phyloP scores from a whole-genome alignment of 2,329 filamentous ascomycete species.

The Penicillium paneum region DNA sequence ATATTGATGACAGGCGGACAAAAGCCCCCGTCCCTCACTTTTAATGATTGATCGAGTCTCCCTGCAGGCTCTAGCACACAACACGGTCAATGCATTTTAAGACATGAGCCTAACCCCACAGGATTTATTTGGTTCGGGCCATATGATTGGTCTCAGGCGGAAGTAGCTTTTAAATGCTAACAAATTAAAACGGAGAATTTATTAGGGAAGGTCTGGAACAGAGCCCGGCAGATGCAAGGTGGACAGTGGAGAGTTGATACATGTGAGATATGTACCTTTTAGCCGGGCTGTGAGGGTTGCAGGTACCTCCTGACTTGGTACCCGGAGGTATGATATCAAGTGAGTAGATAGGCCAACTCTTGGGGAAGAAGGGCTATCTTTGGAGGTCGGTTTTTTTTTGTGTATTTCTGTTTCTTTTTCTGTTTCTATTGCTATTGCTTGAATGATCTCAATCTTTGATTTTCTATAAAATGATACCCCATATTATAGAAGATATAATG shows the following conservation, averaged over 20 bases:
- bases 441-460: neutral
- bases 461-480: too few relatives aligned
- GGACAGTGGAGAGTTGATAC: constrained; percentile 4
- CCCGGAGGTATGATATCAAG: neutral
- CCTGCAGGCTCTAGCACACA: constrained; percentile 21
- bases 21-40: constrained; percentile 1
- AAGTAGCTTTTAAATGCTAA: constrained; percentile 5
- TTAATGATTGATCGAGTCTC: constrained; percentile 19
- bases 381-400: neutral
- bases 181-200: constrained; percentile 10
- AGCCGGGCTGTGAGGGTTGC: neutral
- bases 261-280: neutral
- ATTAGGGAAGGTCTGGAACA: constrained; percentile 17
- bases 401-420: neutral
- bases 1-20: constrained; percentile 18
- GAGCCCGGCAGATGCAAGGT: constrained; percentile 20
- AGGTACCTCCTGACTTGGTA: neutral
- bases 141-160: constrained; percentile 17
- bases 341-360: neutral
- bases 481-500: too few relatives aligned
- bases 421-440: neutral
- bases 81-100: constrained; percentile 25
- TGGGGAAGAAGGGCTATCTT: neutral
- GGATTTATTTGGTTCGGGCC: constrained; percentile 2
- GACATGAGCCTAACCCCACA: constrained; percentile 18